Conservation (phyloP, 257 asterid species). For the Fraxinus excelsior region DNA sequence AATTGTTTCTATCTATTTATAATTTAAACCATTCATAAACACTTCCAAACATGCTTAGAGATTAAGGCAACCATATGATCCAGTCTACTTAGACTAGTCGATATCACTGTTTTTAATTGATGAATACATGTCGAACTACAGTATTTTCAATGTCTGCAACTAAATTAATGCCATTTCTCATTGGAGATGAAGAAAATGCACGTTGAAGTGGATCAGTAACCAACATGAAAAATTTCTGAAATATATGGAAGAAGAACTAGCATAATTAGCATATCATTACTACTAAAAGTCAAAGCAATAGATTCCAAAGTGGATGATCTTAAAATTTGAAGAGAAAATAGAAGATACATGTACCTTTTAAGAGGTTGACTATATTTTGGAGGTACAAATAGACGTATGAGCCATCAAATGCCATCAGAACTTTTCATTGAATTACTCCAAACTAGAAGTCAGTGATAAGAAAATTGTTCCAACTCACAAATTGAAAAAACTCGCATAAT, state of each 20-base stretch:
- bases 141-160: neutral
- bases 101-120: neutral
- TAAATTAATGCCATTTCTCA: constrained; percentile 2
- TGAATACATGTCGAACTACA: neutral
- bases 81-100: neutral
- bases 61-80: neutral
- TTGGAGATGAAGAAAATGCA: constrained; percentile 1
- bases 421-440: constrained; percentile 23
- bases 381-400: constrained; percentile 24
- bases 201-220: constrained; percentile 1
- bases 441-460: constrained; percentile 25
- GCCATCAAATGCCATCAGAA: constrained; percentile 25
- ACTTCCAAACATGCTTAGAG: neutral
- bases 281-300: constrained; percentile 2
- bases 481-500: constrained; percentile 18
- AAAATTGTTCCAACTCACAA: constrained; percentile 21
- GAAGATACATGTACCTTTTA: constrained; percentile 30
- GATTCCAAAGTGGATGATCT: neutral
- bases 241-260: constrained; percentile 8
- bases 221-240: neutral
- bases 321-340: constrained; percentile 14
- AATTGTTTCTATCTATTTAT: too few species aligned
- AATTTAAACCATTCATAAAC: neutral
- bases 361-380: constrained; percentile 19
- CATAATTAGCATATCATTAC: neutral